Evolutionary conservation across 805 yeast genomes (phyloP).

Genomic region (Jamesozyma spencerorum): DNA sequence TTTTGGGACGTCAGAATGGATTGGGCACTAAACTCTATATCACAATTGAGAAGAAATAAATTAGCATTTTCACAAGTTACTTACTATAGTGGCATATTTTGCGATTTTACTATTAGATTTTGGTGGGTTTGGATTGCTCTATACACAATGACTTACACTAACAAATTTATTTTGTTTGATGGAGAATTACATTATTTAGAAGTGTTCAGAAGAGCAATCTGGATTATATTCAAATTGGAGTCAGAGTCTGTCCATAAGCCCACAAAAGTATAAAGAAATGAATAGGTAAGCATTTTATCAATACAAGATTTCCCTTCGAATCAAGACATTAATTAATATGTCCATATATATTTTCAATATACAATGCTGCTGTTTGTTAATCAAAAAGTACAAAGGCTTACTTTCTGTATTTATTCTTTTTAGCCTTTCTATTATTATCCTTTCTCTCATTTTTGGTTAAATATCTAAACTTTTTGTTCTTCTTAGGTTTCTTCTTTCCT

Average conservation of each 20-base stretch:
- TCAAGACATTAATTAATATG: too few species aligned
- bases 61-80: constrained; percentile 18
- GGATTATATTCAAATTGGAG: constrained; percentile 83
- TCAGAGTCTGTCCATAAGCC: constrained; percentile 43
- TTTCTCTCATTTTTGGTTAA: constrained; percentile 73
- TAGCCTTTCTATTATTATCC: constrained; percentile 42
- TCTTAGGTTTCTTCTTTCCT: constrained; percentile 20
- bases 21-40: constrained; percentile 66
- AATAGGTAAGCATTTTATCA: too few species aligned
- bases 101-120: constrained; percentile 62
- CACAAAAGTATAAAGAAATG: not conserved
- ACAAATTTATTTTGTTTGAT: constrained; percentile 51
- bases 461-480: constrained; percentile 76
- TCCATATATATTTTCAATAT: too few species aligned
- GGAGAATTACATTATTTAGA: constrained; percentile 59
- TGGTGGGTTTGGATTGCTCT: constrained; percentile 58
- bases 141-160: constrained; percentile 25
- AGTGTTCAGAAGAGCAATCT: constrained; percentile 72
- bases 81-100: constrained; percentile 48
- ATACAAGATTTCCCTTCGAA: too few species aligned
- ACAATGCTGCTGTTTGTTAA: too few species aligned
- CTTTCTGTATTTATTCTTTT: constrained; percentile 30
- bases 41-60: constrained; percentile 8
- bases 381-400: too few species aligned
- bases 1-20: constrained; percentile 87